Base-by-base conservation (phyloP, 768 basidiomycete species). In the Lactarius psammicola region DNA sequence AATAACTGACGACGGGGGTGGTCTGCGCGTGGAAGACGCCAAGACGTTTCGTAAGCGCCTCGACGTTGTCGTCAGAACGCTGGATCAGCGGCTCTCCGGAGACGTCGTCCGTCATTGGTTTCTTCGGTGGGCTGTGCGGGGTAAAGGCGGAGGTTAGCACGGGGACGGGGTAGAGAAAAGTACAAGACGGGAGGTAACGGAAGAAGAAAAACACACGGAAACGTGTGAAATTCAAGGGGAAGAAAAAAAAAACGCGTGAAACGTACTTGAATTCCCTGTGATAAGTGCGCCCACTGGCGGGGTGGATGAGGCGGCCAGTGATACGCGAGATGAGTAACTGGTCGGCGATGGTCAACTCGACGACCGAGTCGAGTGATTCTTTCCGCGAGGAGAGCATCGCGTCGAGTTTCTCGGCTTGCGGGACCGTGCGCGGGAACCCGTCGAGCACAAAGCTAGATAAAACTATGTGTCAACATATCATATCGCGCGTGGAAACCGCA, bases 401-500 rank as follows among this genome's bases (percentile, higher is more conserved):
- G 74, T 96, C 96, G 62, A 99, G 88, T 78, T 97, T 98, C 78
- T 95, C 85, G 3, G 97, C 97, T 73, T 99, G 97, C 11, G 91
- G 88, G 40, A 98, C 93, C 4, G 96, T 98, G 51, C 97, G 89
- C 49, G 97, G 97, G 86, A 99, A 99, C n/a, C 97, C 97, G 73
- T 99, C 97, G 59, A 99, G 83, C 64, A 99, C 97, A 78, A 99
- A 99, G 42, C 96, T 98, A 1, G 11, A 34, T 17, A 26, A 33
- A 23, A 26, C 9, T 56, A 31, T 18, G 10, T 18, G 13, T 54
- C 53, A 54, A 54, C 23, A 30, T 8, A 49, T 20, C n/a, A n/a
- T n/a, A n/a, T n/a, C n/a, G 4, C 36, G 36, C 36, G 36, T 17
- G 36, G 15, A 38, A 17, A 38, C 36, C 36, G 36, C 36, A 17